phyloP scores from a whole-genome alignment of 768 basidiomycete species.

The Phlebiopsis flavidoalba region DNA sequence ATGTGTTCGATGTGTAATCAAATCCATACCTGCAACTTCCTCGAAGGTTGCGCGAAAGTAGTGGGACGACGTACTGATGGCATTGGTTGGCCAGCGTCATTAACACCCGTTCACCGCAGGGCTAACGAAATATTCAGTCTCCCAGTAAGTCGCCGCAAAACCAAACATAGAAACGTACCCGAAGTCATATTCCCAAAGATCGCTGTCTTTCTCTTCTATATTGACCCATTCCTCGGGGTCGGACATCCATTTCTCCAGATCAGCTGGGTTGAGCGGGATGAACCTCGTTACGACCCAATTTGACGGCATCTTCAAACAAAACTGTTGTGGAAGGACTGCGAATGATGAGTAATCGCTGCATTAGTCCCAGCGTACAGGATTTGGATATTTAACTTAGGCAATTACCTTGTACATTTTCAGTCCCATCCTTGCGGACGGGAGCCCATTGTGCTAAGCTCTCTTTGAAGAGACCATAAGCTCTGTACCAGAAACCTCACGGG shows the following conservation, averaged over 20 bases:
- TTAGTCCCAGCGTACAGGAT: not conserved
- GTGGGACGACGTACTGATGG: constrained; percentile 58
- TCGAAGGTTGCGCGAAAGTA: constrained; percentile 59
- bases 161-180: constrained; percentile 40
- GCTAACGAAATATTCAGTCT: constrained; percentile 42
- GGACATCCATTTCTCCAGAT: constrained; percentile 78
- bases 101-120: constrained; percentile 90
- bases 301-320: constrained; percentile 72
- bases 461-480: constrained; percentile 84
- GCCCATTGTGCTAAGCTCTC: constrained; percentile 79
- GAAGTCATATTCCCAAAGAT: constrained; percentile 92
- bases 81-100: constrained; percentile 74
- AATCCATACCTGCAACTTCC: constrained; percentile 47
- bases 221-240: constrained; percentile 97
- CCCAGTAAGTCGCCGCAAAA: not conserved
- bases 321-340: constrained; percentile 46
- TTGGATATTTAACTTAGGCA: not conserved
- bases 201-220: constrained; percentile 81
- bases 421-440: constrained; percentile 54
- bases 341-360: not conserved
- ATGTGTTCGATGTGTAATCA: not conserved
- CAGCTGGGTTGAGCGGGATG: constrained; percentile 76
- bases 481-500: constrained; percentile 81
- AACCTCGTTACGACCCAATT: constrained; percentile 77
- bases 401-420: constrained; percentile 52